Conservation (phyloP, 1,284 basidiomycete genomes). For the Apiotrichum sp. region DNA sequence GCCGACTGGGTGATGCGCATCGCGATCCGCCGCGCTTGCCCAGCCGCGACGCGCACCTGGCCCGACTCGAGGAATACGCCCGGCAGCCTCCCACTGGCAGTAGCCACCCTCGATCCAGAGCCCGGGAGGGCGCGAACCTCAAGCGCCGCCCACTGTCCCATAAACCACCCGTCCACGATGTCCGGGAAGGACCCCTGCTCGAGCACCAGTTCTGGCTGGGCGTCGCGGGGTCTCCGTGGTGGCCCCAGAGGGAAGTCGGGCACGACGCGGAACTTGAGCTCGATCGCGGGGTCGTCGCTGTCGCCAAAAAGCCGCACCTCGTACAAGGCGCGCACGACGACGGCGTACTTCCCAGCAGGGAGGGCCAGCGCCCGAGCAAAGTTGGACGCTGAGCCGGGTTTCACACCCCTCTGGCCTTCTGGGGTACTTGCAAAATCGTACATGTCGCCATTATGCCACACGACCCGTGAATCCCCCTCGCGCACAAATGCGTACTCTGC, state of each 20-base stretch:
- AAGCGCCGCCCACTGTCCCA: conserved; percentile 30
- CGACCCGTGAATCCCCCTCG: not conserved
- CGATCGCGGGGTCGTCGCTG: conserved; percentile 24
- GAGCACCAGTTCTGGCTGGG: too few relatives aligned
- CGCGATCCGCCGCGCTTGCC: conserved; percentile 12
- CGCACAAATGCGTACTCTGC: conserved; percentile 41
- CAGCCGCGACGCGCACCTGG: not conserved
- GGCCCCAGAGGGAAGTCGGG: conserved; percentile 5
- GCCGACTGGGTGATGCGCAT: conserved; percentile 2
- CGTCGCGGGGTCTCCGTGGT: too few relatives aligned
- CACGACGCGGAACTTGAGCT: conserved; percentile 21
- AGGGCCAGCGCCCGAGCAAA: conserved; percentile 28
- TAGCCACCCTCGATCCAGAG: too few relatives aligned
- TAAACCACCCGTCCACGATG: conserved; percentile 29
- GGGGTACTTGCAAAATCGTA: conserved; percentile 33
- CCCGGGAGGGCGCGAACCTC: conserved; percentile 11
- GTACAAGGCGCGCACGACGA: conserved; percentile 37
- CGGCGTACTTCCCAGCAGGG: conserved; percentile 27
- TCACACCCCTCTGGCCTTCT: not conserved
- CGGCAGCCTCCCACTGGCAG: too few relatives aligned
- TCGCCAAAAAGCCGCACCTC: conserved; percentile 45
- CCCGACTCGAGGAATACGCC: too few relatives aligned
- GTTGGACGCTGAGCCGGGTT: conserved; percentile 14
- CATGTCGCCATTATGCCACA: conserved; percentile 42
- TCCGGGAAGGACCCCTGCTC: conserved; percentile 19